Evolutionary conservation across 306 rosid genomes (phyloP), one percentile per base, ranked within the genome.

Genomic region (Cicer arietinum): DNA sequence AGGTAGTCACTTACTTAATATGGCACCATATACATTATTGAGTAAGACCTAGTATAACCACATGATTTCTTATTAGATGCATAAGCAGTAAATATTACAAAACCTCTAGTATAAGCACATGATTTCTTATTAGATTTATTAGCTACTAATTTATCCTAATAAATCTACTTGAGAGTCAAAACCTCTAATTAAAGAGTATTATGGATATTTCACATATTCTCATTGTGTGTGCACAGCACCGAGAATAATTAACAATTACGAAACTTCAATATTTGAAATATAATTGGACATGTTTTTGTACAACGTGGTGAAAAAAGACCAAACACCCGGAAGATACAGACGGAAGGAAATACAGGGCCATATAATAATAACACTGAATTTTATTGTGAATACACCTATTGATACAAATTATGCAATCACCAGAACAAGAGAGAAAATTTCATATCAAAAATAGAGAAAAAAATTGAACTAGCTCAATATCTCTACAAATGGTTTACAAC

Each of bases 401-500:
- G 54, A 66, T 86, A 91, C 86, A 90, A 86, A 88, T 80, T 82
- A 89, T 76, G 85, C 77, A 77, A 87, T 82, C 86, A 79, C 90
- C 82, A 84, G 52, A 56, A 70, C 45, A 66, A 18, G 73, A 47
- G 71, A 71, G 63, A 22, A 80, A 57, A 14, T 51, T 51, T n/a
- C 22, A 51, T 51, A 51, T 14, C 7, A 51, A 51, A 51, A 51
- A 51, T 51, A 16, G 73, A 41, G 73, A 65, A 69, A 20, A 20
- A 78, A 75, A 62, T 67, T 61, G 85, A 77, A 81, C 73, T 83
- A 86, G 76, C 91, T 82, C 91, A 69, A 53, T 77, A 87, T 88
- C 89, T 86, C 87, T 87, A 86, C 84, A 88, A 73, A 79, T 86
- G 86, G 94, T 76, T 77, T 88, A 89, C 95, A 86, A 87, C 77